Percentiles rank a stretch among this genome's conserved stretches.
Conservation (phyloP, 2,329 filamentous ascomycete genomes). For the Alternaria rosae region DNA sequence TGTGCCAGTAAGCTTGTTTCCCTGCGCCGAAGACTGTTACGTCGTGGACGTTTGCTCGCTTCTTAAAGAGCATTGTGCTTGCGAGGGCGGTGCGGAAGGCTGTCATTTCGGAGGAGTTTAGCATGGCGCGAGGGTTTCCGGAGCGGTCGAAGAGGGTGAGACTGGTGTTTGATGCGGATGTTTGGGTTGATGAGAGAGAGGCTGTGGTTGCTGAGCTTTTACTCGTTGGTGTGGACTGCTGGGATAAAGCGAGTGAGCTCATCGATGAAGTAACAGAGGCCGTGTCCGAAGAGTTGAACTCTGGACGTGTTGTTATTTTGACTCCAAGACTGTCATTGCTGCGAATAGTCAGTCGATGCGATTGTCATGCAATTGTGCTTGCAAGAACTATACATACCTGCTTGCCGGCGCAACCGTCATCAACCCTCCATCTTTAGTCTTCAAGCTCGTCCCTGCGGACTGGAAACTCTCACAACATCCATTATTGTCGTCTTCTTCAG, state of each 20-base stretch:
- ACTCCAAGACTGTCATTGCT: constrained; percentile 67
- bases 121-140: constrained; percentile 66
- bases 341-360: neutral
- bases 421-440: constrained; percentile 66
- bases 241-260: constrained; percentile 39
- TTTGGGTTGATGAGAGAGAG: constrained; percentile 24
- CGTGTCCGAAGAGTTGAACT: constrained; percentile 24
- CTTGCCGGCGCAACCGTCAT: constrained; percentile 74
- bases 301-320: constrained; percentile 68
- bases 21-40: constrained; percentile 87
- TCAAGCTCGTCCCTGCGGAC: constrained; percentile 67
- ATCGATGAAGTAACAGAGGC: constrained; percentile 46
- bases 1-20: constrained; percentile 93
- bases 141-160: constrained; percentile 66
- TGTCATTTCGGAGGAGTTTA: constrained; percentile 73
- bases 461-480: constrained; percentile 68
- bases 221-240: constrained; percentile 27
- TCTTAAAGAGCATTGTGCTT: constrained; percentile 66
- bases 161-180: constrained; percentile 55
- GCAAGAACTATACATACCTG: constrained; percentile 6
- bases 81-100: constrained; percentile 73
- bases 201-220: constrained; percentile 31
- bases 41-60: constrained; percentile 74
- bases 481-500: constrained; percentile 61
- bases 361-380: neutral